phyloP scores from a whole-genome alignment of 1,284 basidiomycete species.

The Wolfiporia cocos region DNA sequence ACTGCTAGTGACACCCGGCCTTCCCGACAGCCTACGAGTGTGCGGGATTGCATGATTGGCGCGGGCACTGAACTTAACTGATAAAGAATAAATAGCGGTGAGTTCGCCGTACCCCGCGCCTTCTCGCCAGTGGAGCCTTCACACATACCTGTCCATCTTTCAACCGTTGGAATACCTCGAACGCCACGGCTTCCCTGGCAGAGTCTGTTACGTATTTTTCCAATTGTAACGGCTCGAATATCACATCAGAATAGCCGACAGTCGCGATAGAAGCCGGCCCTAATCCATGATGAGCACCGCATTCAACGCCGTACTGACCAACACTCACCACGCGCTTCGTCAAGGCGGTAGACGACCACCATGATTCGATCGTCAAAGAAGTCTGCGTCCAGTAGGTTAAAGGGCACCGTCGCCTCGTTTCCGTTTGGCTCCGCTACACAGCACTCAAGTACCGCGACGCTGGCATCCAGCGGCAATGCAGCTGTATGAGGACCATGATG shows the following conservation, averaged over 20 bases:
- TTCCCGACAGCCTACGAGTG: constrained; percentile 42
- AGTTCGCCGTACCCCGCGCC: constrained; percentile 8
- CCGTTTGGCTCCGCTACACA: constrained; percentile 13
- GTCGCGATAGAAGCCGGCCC: constrained; percentile 51
- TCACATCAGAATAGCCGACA: constrained; percentile 50
- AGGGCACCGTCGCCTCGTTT: constrained; percentile 9
- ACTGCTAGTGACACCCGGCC: constrained; percentile 56
- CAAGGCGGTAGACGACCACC: constrained; percentile 46
- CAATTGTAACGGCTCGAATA: constrained; percentile 44
- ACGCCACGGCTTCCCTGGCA: constrained; percentile 58
- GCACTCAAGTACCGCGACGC: constrained; percentile 19
- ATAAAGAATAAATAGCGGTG: constrained; percentile 13
- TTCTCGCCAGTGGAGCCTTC: constrained; percentile 3
- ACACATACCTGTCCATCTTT: constrained; percentile 42
- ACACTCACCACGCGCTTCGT: constrained; percentile 20
- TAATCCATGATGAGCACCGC: constrained; percentile 27
- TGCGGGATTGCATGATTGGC: constrained; percentile 53
- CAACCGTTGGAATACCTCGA: constrained; percentile 45
- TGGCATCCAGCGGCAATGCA: constrained; percentile 12
- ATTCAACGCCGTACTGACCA: constrained; percentile 11
- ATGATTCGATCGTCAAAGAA: constrained; percentile 73
- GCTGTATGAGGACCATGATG: constrained; percentile 13
- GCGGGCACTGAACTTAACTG: constrained; percentile 43
- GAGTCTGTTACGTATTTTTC: constrained; percentile 44
- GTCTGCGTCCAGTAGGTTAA: constrained; percentile 57